Evolutionary conservation across 2,329 filamentous ascomycete genomes (phyloP), one percentile per base, ranked within the genome.

Genomic region (Ophiocordyceps unilateralis): DNA sequence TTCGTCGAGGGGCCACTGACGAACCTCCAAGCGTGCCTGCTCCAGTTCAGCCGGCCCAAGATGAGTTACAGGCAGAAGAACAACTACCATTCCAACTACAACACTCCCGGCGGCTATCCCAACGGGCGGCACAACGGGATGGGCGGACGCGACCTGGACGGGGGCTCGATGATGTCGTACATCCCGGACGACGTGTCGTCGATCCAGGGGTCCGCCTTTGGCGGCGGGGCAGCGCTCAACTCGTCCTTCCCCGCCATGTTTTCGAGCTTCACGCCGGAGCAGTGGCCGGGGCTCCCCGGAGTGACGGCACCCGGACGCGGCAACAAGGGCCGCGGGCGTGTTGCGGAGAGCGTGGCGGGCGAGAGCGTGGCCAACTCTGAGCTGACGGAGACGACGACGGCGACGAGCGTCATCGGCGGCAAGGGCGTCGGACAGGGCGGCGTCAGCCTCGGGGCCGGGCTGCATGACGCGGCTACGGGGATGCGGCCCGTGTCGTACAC

Each of bases 151-250:
- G 74, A 78, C 47, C 71, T 76, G 46, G 89, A 95, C 55, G 78
- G 83, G 17, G 83, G 85, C 38, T 96, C 89, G 3, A 83, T 95
- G 57, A 72, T 95, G 53, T 91, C 89, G 15, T 96, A 93, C 59
- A 94, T 98, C 47, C 86, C 89, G 2, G 91, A 98, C 54, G 91
- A 98, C 59, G 87, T 94, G 36, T 96, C 89, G 9, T 95, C 88
- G 2, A 83, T 98, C 39, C 89, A 96, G 61, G 88, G 87, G 40
- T 94, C 87, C 39, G 81, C 87, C 1, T 76, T 96, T 42, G 87
- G 87, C 43, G 87, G 87, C 43, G 87, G 87, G 32, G 83, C 83
- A 30, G 82, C 81, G n/a, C 70, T 93, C 24, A 62, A 61, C 45
- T 57, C 58, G 28, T 84, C 86, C 21, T 96, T 89, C 58, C 91